These are phyloP conservation scores for Uncinocarpus reesii DNA, from an alignment of 2,329 filamentous ascomycete species.

Conservation along the genomic window DNA sequence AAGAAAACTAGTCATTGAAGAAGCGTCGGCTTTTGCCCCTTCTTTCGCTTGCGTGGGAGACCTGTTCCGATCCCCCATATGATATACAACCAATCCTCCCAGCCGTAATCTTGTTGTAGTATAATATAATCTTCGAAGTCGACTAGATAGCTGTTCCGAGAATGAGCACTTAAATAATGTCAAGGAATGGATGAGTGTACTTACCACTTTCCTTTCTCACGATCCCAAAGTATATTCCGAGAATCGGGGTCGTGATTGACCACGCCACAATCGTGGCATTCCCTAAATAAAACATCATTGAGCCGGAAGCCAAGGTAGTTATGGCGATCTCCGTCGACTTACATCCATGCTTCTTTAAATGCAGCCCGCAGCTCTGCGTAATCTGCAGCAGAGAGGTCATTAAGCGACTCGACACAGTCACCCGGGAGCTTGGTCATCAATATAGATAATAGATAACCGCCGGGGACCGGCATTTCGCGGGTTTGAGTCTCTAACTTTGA, in stretches of 20 bases:
- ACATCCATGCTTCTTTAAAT: constrained; percentile 8
- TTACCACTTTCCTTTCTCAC: background rate
- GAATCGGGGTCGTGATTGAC: background rate
- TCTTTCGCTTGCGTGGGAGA: too few species aligned
- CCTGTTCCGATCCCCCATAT: too few species aligned
- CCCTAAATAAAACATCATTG: background rate
- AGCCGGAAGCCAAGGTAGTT: too few species aligned
- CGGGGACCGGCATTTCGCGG: background rate
- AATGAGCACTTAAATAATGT: background rate
- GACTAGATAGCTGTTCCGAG: constrained; percentile 7
- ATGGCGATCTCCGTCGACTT: too few species aligned
- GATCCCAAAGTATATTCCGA: constrained; percentile 9
- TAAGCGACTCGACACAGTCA: background rate
- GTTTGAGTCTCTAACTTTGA: background rate
- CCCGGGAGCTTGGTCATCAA: constrained; percentile 11
- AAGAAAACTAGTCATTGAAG: too few species aligned
- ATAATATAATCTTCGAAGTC: constrained; percentile 9
- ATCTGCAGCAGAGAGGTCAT: background rate
- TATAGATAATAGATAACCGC: constrained; percentile 4
- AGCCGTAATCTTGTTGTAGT: too few species aligned
- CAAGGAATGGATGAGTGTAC: background rate
- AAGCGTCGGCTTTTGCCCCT: too few species aligned
- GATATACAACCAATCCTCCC: too few species aligned
- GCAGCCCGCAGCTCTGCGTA: background rate
- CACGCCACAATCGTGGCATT: background rate